Evolutionary conservation across 1,284 basidiomycete genomes (phyloP), one percentile per base, ranked within the genome.

Genomic region (Leccinum insolens): DNA sequence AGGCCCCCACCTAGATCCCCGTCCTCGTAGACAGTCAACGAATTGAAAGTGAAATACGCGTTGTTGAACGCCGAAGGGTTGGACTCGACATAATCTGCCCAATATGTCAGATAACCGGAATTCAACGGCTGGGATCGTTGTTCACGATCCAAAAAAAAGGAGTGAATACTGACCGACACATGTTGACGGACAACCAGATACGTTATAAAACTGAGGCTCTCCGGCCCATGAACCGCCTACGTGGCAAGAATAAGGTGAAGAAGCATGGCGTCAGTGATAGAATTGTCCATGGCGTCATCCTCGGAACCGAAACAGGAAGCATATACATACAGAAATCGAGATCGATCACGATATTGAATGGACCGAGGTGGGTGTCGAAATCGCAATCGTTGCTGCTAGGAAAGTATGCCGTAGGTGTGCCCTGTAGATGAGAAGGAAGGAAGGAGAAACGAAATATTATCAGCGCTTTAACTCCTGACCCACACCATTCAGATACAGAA

Each of bases 191-290:
- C 81, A 83, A 15, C 75, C 76, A 57, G 78, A 71, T 1, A 31
- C 72, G 68, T 1, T 61, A 52, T 7, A 61, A 4, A 28, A 55
- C 11, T 68, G 22, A 55, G 52, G 20, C 20, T 2, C 71, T n/a
- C 83, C 82, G 7, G 82, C 83, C 80, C 82, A 82, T 37, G 80
- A 74, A 17, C 83, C 82, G 63, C 82, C 82, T 80, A 55, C 12
- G 28, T 15, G n/a, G 8, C n/a, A 31, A 37, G 7, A 61, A 20
- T 28, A 39, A 55, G 0, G 22, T 14, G 4, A 28, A 22, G 8
- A 17, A 12, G 2, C 3, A 55, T 7, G 3, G 22, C 3, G 20
- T 44, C n/a, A n/a, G 46, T n/a, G n/a, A 63, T 17, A 28, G 34
- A 6, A 39, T 37, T 31, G 25, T 31, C 4, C 25, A 15, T n/a